phyloP scores from a whole-genome alignment of 257 asterid genomes.

The Solanum megistacrolobum region DNA sequence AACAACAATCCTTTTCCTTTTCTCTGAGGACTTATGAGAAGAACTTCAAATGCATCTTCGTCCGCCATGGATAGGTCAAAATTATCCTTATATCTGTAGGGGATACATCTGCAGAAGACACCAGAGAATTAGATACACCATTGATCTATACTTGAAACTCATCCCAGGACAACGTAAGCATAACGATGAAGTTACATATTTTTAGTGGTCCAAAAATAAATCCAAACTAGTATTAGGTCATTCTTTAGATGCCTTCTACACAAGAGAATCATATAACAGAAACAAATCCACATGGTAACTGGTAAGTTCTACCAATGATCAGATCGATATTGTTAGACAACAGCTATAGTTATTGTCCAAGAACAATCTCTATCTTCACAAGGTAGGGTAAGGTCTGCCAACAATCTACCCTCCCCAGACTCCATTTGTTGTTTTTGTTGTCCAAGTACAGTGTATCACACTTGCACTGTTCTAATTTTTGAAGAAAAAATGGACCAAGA shows the following conservation, averaged over 20 bases:
- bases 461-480: neutral
- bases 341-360: neutral
- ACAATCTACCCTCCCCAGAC: neutral
- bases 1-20: constrained; percentile 81
- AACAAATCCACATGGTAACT: neutral
- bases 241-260: neutral
- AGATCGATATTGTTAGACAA: neutral
- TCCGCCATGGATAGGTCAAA: constrained; percentile 20
- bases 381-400: neutral
- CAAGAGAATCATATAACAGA: neutral
- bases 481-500: neutral
- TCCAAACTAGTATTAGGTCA: neutral
- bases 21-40: constrained; percentile 63
- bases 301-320: neutral
- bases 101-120: constrained; percentile 62
- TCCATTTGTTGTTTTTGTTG: neutral
- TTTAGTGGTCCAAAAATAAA: neutral
- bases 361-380: neutral
- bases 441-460: neutral
- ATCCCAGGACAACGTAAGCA: neutral
- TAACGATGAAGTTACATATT: neutral
- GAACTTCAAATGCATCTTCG: constrained; percentile 73
- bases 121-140: neutral
- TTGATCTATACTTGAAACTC: neutral
- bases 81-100: constrained; percentile 50